Evolutionary conservation across 202 grass and related monocot species (phyloP), one percentile per base, ranked within the genome.

Genomic region (Schoenoplectus tabernaemontani): DNA sequence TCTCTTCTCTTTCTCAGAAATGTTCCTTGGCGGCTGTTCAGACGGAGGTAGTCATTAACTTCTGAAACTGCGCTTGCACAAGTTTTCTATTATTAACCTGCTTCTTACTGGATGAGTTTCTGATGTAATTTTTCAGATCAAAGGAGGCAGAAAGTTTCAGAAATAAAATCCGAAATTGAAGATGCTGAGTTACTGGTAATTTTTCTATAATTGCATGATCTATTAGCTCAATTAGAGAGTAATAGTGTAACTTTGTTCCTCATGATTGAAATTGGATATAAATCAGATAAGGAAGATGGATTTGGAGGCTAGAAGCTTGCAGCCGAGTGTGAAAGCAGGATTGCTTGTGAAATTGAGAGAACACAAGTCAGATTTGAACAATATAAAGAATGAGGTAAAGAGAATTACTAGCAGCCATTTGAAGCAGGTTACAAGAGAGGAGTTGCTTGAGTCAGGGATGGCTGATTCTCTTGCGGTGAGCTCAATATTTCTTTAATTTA

Each of bases 261-360:
- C 37, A 3, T 11, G 42, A 37, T 11, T 62, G 43, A 46, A 83
- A 57, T 79, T 82, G 34, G 4, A 66, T 67, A 24, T 82, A 4
- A 30, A 32, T 22, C 50, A 96, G 89, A 90, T 96, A 85, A 78
- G 89, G 41, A 96, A 86, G 87, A 96, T 96, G 92, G 92, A 92
- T 83, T 69, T 96, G 39, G 92, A 96, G 84, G 93, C 93, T 1
- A 92, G 93, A 91, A 96, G 88, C 71, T 79, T 88, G 81, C 93
- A 87, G 42, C 93, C 90, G 0, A 96, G 87, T n/a, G 81, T 92
- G 73, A 96, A 90, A 59, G 88, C 84, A 0, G 90, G 87, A 63
- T 88, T 96, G 77, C 88, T 96, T 80, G 90, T 85, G 16, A 92
- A 96, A 57, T 71, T 96, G 72, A 84, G 90, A 74, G 93, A 96